Conservation (phyloP, 2,329 filamentous ascomycete species). For the Parascedosporium putredinis region DNA sequence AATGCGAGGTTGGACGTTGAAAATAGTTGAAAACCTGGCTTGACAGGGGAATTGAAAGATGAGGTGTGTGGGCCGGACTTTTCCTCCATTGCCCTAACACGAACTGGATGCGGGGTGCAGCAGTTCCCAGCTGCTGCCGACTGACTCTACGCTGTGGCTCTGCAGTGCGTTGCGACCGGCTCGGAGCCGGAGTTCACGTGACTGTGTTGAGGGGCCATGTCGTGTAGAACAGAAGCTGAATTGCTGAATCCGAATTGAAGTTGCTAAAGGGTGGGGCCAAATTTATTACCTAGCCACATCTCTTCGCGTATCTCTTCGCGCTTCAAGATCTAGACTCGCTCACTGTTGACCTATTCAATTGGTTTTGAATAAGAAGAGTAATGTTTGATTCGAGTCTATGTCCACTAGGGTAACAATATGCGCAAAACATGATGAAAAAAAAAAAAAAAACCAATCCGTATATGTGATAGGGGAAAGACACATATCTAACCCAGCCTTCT, state of each 20-base stretch:
- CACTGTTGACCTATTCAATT: too few species aligned
- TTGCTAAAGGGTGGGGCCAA: too few species aligned
- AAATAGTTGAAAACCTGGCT: background rate
- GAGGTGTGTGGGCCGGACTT: slow-evolving; percentile 8
- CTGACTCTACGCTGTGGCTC: background rate
- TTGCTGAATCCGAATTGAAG: too few species aligned
- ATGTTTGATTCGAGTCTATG: background rate
- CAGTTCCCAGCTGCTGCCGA: background rate
- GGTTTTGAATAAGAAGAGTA: background rate
- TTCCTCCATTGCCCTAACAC: slow-evolving; percentile 8
- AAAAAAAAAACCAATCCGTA: background rate
- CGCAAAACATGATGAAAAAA: background rate
- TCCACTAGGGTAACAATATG: background rate
- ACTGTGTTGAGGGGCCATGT: too few species aligned
- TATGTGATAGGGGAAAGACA: background rate
- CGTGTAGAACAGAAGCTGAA: too few species aligned
- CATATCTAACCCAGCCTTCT: background rate
- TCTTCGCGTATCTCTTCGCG: too few species aligned
- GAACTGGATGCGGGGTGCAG: slow-evolving; percentile 3
- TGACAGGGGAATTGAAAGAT: slow-evolving; percentile 5
- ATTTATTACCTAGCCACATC: too few species aligned
- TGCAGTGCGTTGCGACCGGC: too few species aligned
- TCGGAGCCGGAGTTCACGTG: too few species aligned
- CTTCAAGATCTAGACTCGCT: too few species aligned
- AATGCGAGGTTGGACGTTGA: background rate